These are phyloP conservation scores for Choiromyces venosus DNA, from an alignment of 495 filamentous ascomycete genomes.

Conservation along the genomic window DNA sequence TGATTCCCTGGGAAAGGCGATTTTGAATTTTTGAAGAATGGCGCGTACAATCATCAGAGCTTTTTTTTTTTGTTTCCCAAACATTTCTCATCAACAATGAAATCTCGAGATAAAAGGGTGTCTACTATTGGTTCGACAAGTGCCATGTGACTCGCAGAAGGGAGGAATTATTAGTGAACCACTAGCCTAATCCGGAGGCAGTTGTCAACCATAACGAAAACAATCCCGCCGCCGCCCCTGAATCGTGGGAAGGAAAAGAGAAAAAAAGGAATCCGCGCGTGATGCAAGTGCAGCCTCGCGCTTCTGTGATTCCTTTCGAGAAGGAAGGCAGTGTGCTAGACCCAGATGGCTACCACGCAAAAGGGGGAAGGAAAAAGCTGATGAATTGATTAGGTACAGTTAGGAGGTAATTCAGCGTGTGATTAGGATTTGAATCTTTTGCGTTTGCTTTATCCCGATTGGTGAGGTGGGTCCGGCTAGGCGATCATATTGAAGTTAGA, in stretches of 20 bases:
- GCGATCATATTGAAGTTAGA: not conserved
- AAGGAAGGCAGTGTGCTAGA: not conserved
- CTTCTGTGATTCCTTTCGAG: not conserved
- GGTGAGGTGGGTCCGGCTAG: not conserved
- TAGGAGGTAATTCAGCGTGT: not conserved
- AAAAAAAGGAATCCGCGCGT: not conserved
- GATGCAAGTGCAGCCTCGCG: not conserved
- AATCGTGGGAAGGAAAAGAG: not conserved
- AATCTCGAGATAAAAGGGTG: not conserved
- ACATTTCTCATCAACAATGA: not conserved
- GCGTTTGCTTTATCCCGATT: not conserved
- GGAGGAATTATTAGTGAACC: not conserved
- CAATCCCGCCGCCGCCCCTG: too few species aligned
- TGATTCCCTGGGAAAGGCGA: not conserved
- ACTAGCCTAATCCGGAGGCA: not conserved
- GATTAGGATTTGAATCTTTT: not conserved
- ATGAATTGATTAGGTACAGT: not conserved
- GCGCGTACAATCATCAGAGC: not conserved
- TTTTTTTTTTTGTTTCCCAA: not conserved
- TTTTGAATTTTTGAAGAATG: not conserved
- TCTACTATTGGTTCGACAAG: not conserved
- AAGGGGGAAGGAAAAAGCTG: not conserved
- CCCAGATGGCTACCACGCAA: not conserved
- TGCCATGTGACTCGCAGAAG: not conserved
- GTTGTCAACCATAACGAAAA: not conserved